These are phyloP conservation scores for Cutaneotrichosporon sp. DNA, from an alignment of 1,284 basidiomycete species.

Conservation along the genomic window DNA sequence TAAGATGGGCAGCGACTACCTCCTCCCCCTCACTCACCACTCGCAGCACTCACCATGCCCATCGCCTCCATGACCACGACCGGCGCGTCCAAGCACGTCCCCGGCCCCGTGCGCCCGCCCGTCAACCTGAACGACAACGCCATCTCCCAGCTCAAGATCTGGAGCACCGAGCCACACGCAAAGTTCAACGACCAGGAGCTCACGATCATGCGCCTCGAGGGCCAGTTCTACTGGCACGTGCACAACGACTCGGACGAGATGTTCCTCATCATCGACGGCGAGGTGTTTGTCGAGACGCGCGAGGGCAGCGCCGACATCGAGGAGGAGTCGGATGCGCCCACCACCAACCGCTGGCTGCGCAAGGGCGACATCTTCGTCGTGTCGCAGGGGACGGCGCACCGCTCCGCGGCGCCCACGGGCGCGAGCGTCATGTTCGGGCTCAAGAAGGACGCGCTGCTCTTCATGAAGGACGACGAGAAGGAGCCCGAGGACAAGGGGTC, in stretches of 20 bases:
- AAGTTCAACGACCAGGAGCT: slow-evolving; percentile 14
- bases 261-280: slow-evolving; percentile 19
- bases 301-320: slow-evolving; percentile 3
- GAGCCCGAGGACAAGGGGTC: not conserved
- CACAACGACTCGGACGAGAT: slow-evolving; percentile 12
- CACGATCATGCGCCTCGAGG: slow-evolving; percentile 14
- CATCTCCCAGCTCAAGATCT: not conserved
- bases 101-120: too few species aligned
- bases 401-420: slow-evolving; percentile 3
- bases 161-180: slow-evolving; percentile 6
- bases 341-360: not conserved
- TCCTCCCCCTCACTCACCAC: not conserved
- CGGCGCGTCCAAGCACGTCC: not conserved
- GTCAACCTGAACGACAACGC: not conserved
- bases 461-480: slow-evolving; percentile 16
- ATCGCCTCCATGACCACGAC: not conserved
- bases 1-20: too few species aligned
- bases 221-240: slow-evolving; percentile 17
- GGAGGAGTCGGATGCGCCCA: not conserved
- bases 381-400: slow-evolving; percentile 10
- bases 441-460: slow-evolving; percentile 2
- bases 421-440: slow-evolving; percentile 16
- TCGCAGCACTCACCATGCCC: not conserved
- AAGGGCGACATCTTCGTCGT: slow-evolving; percentile 18
- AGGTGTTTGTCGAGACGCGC: slow-evolving; percentile 11